Base-by-base conservation (phyloP, 139 green algal species). In the Volvox reticuliferus region DNA sequence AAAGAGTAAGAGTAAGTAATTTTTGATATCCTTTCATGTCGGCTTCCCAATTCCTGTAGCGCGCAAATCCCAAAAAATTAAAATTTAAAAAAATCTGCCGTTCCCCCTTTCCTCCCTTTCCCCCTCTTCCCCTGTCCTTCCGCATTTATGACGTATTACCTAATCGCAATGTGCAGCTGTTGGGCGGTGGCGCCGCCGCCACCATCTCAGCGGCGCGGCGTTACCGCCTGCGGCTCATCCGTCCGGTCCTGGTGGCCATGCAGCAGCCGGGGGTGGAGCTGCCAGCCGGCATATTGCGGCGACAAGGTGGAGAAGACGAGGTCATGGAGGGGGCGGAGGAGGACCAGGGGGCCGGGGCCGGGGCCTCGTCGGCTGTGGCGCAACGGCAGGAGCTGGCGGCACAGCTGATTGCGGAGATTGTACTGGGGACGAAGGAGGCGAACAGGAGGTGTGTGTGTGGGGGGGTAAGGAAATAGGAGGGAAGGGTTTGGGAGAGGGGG, bases 381-480 rank as follows among this genome's bases (percentile, higher is more conserved):
- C 82, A 71, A 17, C 80, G 82, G 33, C 37, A 77, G 22, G 35
- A 86, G 75, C 37, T 94, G 79, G 91, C 80, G 68, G 82, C 88
- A 55, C 28, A 88, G n/a, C 93, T 99, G 87, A 94, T 99, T 75
- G 94, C 92, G 3, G 98, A 99, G 91, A 96, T 99, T 35, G 95
- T 99, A 78, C 93, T 99, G 65, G 96, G 94, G n/a, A 96, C 96
- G n/a, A 99, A 99, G 93, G 98, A 99, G 95, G 88, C 95, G 98
- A 92, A 97, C 98, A 81, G 93, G 97, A 76, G 81, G 91, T 99
- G 71, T 95, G 93, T 62, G 17, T 69, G 62, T 17, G 65, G 65
- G 65, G 12, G 24, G 16, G 6, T 73, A 30, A 28, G 65, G 65
- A 73, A 73, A 18, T 80, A 50, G 26, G 75, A 12, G 32, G 32